Base-by-base conservation (phyloP, 169 alveolate species). In the Cryptosporidium sp. region DNA sequence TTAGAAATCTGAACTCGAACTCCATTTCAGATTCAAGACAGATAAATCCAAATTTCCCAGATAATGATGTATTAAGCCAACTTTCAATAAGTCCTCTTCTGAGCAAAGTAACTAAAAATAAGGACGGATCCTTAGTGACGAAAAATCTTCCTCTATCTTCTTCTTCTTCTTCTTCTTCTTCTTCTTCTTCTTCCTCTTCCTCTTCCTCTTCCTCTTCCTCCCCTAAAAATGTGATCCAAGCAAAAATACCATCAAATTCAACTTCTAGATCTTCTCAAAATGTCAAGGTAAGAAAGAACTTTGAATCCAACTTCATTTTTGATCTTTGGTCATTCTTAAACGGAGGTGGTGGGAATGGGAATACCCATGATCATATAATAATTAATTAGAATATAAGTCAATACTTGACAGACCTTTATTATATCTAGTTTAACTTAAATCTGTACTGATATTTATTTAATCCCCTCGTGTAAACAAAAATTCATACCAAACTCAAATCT, bases 321-420 rank as follows among this genome's bases (percentile, higher is more conserved):
- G 86, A 73, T 31, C 21, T 73, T 12, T 73, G 86, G 86, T 73
- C 86, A 33, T 73, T 73, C 42, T 51, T 73, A 29, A 53, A 53
- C n/a, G 56, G 44, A 31, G 52, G 52, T 29, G 72, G 72, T 48
- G 70, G 44, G 23, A 73, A 56, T 33, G 56, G 10, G 31, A 56
- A 21, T n/a, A 56, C 29, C 67, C 35, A 56, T 23, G 67, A 56
- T 2, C 67, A 56, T 26, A 8, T 56, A 56, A 23, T 56, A 23
- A 26, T 56, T 56, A 56, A 56, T 56, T 56, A 56, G 67, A 56
- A n/a, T 23, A 56, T 56, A 56, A 23, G 14, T 3, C 37, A 56
- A 56, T 26, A 8, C 23, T 5, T 5, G 33, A 62, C 33, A 21
- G 33, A 35, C 8, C 14, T 37, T 65, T 65, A 33, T 65, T 31